Evolutionary conservation across 345 rosid genomes (phyloP), one percentile per base, ranked within the genome.

Genomic region (Lepidium aucheri): DNA sequence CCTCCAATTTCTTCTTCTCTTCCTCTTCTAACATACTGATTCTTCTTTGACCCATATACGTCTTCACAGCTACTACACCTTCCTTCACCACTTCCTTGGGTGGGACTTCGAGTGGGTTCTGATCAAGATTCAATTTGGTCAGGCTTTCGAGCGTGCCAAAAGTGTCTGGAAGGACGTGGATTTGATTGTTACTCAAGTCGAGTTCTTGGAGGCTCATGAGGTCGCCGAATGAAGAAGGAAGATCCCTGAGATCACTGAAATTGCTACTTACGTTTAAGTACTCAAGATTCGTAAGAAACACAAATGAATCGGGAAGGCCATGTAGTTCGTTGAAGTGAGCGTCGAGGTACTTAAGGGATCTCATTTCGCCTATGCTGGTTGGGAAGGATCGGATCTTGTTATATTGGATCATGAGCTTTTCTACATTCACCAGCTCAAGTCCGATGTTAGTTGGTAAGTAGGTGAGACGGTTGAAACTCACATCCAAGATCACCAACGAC

Each of bases 401-500:
- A 67, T 84, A 70, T 35, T 87, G 89, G 41, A 88, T 72, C 3
- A 71, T 54, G 18, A 91, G 88, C 76, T 54, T 86, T 60, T 82
- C 82, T 26, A 91, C 84, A 30, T 76, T 81, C 38, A 72, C 76
- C 68, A 86, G 71, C 60, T 82, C 97, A 40, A 46, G 61, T 5
- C 97, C 97, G 7, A 91, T 86, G 74, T 91, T 85, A 17, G 97
- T 91, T 14, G 96, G 97, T 82, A 91, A 83, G 78, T 83, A 86
- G 7, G 89, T 66, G 62, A 91, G 83, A 43, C 74, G 76, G 76
- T 91, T 91, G 81, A 88, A 88, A 77, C 96, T 85, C 62, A 74
- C 88, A 65, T 91, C 89, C 78, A 91, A 76, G 72, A 84, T 82
- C 65, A 86, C 81, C 76, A 91, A 79, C 45, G 88, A 82, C 74